Conservation (phyloP, 495 filamentous ascomycete species). For the Aspergillus panamensis region DNA sequence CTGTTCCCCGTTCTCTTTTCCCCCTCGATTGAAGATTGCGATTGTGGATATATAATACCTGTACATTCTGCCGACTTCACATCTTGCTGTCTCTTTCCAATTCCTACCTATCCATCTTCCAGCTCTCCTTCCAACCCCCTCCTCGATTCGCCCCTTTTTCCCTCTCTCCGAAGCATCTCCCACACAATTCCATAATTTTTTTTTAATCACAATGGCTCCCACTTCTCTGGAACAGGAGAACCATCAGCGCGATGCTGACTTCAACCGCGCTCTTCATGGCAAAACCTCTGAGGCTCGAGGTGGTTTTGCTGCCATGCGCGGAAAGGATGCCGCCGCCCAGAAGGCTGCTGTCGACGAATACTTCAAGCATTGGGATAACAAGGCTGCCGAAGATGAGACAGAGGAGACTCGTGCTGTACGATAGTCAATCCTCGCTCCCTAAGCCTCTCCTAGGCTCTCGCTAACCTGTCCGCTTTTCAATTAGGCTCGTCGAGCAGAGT, state of each 20-base stretch:
- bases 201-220: conserved; percentile 59
- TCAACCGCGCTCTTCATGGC: conserved; percentile 90
- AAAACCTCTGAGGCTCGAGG: conserved; percentile 67
- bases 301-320: conserved; percentile 78
- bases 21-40: conserved; percentile 6
- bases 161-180: background rate
- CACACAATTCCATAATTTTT: conserved; percentile 17
- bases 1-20: conserved; percentile 14
- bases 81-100: background rate
- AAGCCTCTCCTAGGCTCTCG: background rate
- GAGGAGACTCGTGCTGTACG: conserved; percentile 69
- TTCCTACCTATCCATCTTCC: background rate
- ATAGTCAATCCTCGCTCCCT: background rate
- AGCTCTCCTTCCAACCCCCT: background rate
- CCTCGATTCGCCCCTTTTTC: conserved; percentile 14
- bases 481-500: conserved; percentile 79
- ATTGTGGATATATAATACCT: conserved; percentile 3
- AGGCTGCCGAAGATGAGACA: conserved; percentile 75
- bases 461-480: background rate
- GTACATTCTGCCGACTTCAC: background rate
- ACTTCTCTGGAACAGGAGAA: conserved; percentile 80
- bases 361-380: conserved; percentile 99
- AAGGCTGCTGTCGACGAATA: conserved; percentile 93
- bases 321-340: conserved; percentile 78
- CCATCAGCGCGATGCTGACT: conserved; percentile 83